Conservation (phyloP, 331 rosid genomes). For the Malus hybrid region DNA sequence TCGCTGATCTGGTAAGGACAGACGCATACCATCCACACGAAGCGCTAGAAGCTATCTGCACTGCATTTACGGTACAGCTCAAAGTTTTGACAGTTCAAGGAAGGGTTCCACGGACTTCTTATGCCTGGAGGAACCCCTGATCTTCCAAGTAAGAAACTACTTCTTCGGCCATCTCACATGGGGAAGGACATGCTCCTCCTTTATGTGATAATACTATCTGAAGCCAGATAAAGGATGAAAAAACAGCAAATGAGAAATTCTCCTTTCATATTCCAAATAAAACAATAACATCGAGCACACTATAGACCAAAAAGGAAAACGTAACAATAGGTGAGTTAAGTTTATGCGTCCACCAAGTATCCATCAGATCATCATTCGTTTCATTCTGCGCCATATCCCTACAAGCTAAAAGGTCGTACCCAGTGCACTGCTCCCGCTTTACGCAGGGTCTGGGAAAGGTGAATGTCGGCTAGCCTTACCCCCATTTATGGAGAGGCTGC, state of each 20-base stretch:
- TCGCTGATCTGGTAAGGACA: not conserved
- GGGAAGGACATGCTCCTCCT: conserved; percentile 17
- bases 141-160: conserved; percentile 33
- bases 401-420: too few species aligned
- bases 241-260: not conserved
- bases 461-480: too few species aligned
- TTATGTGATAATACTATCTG: conserved; percentile 33
- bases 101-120: not conserved
- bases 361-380: not conserved
- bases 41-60: not conserved
- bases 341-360: not conserved
- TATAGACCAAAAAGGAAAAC: not conserved
- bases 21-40: not conserved
- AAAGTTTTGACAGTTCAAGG: not conserved
- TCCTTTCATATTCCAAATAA: not conserved
- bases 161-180: conserved; percentile 36
- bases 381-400: not conserved
- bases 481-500: too few species aligned
- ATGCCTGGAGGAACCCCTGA: conserved; percentile 34
- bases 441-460: too few species aligned
- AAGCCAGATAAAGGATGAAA: not conserved
- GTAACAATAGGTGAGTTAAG: not conserved
- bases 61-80: not conserved
- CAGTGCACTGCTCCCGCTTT: too few species aligned
- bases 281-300: not conserved